Percentiles rank a stretch among this genome's conserved stretches.
Evolutionary conservation across 2,329 filamentous ascomycete genomes (phyloP).

Genomic region (Sphaerulina populicola): DNA sequence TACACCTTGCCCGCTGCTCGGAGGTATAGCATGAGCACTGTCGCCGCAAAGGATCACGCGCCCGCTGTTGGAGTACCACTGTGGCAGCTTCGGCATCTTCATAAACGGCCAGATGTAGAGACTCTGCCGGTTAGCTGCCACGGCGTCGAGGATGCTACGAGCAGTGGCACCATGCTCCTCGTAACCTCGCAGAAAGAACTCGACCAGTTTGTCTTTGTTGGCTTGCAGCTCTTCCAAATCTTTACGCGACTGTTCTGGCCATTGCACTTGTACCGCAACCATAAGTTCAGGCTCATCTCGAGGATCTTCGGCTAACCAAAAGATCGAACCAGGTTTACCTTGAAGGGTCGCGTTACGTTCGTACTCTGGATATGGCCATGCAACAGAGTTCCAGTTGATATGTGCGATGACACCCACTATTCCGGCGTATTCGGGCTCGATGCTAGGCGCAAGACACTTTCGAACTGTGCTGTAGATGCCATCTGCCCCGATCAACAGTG

Average conservation of each 20-base stretch:
- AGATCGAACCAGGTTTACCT: conserved; percentile 32
- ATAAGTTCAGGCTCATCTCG: conserved; percentile 31
- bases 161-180: conserved; percentile 19
- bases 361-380: conserved; percentile 23
- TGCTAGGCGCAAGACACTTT: conserved; percentile 31
- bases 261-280: conserved; percentile 33
- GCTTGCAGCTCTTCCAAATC: conserved; percentile 31
- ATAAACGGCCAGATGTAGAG: conserved; percentile 26
- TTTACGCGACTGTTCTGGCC: conserved; percentile 28
- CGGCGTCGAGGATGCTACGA: conserved; percentile 20
- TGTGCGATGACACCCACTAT: conserved; percentile 20
- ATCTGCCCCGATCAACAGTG: conserved; percentile 25
- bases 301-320: conserved; percentile 34
- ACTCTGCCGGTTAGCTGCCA: conserved; percentile 15
- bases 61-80: conserved; percentile 36
- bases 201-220: conserved; percentile 23
- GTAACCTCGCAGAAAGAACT: conserved; percentile 15
- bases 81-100: conserved; percentile 35
- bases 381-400: conserved; percentile 18
- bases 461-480: conserved; percentile 25
- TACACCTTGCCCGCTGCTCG: conserved; percentile 48
- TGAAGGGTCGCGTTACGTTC: conserved; percentile 32
- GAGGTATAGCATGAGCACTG: conserved; percentile 49
- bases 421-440: conserved; percentile 22
- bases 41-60: conserved; percentile 50